A percentile compares a stretch with the other conserved stretches of the same genome.
phyloP scores from a whole-genome alignment of 495 filamentous ascomycete species.

The Cenococcum geophilum region DNA sequence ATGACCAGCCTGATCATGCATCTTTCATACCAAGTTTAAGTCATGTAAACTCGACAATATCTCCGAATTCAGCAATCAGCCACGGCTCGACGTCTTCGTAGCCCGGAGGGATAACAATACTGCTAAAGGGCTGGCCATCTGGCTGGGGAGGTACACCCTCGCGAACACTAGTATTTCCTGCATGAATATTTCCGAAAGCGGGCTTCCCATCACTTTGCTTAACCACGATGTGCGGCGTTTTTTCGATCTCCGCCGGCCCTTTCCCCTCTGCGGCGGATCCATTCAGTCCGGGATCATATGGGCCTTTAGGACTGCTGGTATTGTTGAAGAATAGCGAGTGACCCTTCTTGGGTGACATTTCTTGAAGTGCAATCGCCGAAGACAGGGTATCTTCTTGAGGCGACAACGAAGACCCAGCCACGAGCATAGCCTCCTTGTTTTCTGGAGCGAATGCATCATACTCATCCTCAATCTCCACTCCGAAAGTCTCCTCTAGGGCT shows the following conservation, averaged over 20 bases:
- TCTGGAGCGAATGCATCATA: background rate
- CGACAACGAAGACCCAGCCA: background rate
- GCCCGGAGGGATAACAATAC: slow-evolving; percentile 6
- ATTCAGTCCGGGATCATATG: background rate
- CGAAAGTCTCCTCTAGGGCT: background rate
- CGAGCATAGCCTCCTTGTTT: background rate
- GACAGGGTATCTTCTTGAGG: background rate
- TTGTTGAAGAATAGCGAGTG: slow-evolving; percentile 10
- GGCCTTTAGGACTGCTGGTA: slow-evolving; percentile 12
- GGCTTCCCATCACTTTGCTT: background rate
- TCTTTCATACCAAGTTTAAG: background rate
- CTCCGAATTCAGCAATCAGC: slow-evolving; percentile 28
- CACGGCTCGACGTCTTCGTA: slow-evolving; percentile 26
- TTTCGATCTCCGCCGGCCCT: background rate
- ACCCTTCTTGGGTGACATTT: background rate
- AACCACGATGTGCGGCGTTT: background rate
- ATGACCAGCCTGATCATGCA: no score
- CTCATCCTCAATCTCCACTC: background rate
- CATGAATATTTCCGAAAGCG: background rate
- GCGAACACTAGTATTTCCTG: background rate
- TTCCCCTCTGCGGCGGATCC: background rate
- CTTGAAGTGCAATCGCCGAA: background rate
- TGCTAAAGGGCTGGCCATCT: background rate
- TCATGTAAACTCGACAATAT: slow-evolving; percentile 21
- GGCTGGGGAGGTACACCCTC: background rate